phyloP scores from a whole-genome alignment of 192 early-diverging fungal genomes.

The Coemansia sp. region DNA sequence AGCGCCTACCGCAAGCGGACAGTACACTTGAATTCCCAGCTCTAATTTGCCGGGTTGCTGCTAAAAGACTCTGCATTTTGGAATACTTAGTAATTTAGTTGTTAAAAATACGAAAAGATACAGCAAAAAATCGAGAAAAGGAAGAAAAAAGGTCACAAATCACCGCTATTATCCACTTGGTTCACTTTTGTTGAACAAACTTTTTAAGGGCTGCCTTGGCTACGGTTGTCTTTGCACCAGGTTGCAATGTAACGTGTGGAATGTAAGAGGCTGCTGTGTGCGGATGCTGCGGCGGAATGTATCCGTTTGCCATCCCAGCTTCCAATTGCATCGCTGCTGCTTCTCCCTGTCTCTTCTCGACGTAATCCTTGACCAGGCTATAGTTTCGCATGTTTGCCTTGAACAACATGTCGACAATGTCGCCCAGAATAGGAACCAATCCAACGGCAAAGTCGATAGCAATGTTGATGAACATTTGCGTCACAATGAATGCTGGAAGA shows the following conservation, averaged over 20 bases:
- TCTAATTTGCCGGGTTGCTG: neutral
- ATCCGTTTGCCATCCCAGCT: conserved; percentile 3
- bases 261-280: conserved; percentile 22
- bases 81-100: neutral
- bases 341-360: conserved; percentile 11
- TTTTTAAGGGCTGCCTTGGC: conserved; percentile 6
- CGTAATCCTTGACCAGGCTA: conserved; percentile 32
- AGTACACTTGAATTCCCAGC: neutral
- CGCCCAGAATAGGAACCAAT: conserved; percentile 50
- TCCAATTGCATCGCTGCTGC: conserved; percentile 11
- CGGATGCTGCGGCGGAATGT: neutral
- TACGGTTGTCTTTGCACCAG: conserved; percentile 9
- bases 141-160: neutral
- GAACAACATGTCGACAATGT: conserved; percentile 46
- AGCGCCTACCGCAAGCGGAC: neutral
- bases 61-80: neutral
- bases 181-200: neutral
- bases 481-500: conserved; percentile 30
- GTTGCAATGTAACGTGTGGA: conserved; percentile 13
- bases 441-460: conserved; percentile 47
- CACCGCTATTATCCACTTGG: no score
- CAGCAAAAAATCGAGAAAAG: conserved; percentile 1
- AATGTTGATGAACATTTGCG: conserved; percentile 50
- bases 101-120: conserved; percentile 3
- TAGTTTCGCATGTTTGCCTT: conserved; percentile 55